A percentile compares a stretch with the other conserved stretches of the same genome.
Evolutionary conservation across 73 alveolate species (phyloP).

Genomic region (Paramecium caudatum): DNA sequence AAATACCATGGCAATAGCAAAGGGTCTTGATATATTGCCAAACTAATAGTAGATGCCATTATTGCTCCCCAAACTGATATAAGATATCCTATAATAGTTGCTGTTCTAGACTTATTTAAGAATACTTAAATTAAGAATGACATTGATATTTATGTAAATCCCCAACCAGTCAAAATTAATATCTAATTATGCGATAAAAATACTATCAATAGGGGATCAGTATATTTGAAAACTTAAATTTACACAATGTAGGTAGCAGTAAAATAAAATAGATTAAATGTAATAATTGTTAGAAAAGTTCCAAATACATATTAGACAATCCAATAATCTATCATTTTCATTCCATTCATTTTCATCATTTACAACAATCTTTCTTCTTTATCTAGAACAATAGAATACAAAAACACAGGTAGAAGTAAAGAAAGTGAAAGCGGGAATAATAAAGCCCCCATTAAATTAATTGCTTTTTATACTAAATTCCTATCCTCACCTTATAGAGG

Average conservation of each 20-base stretch:
- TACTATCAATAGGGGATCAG: conserved; percentile 84
- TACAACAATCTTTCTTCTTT: conserved; percentile 96
- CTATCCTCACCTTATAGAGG: conserved; percentile 93
- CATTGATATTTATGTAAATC: conserved; percentile 93
- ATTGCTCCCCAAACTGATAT: conserved; percentile 89
- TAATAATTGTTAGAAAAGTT: conserved; percentile 82
- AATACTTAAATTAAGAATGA: conserved; percentile 95
- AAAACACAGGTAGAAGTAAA: conserved; percentile 94
- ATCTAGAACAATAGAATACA: conserved; percentile 95
- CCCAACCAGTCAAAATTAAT: conserved; percentile 94
- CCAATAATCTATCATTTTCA: conserved; percentile 97
- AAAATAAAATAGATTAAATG: conserved; percentile 81
- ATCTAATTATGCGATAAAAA: conserved; percentile 87
- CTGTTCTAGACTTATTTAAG: conserved; percentile 93
- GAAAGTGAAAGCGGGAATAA: conserved; percentile 93
- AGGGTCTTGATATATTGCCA: conserved; percentile 93
- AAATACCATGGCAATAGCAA: conserved; percentile 85
- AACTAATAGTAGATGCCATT: conserved; percentile 86
- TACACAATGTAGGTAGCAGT: conserved; percentile 86
- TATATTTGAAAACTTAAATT: conserved; percentile 86
- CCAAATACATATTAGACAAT: conserved; percentile 85
- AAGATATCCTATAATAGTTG: conserved; percentile 94
- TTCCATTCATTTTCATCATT: conserved; percentile 98
- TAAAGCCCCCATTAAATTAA: conserved; percentile 89
- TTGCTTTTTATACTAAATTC: conserved; percentile 86